phyloP scores from a whole-genome alignment of 805 yeast genomes.

The Metschnikowia cerradonensis region DNA sequence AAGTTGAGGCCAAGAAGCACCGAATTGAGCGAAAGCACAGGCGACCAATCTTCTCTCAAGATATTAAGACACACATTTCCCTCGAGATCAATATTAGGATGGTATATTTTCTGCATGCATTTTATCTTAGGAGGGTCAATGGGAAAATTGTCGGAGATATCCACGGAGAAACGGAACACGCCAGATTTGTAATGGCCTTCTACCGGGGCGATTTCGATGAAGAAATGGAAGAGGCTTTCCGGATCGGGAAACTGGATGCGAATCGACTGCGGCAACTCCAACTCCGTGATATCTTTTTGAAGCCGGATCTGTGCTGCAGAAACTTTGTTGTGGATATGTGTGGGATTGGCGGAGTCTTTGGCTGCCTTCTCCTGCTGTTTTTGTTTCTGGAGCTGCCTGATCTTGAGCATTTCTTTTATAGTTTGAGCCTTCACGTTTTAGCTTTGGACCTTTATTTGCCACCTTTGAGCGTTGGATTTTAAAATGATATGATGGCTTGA shows the following conservation, averaged over 20 bases:
- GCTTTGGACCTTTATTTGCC: too few species aligned
- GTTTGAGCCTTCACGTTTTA: too few species aligned
- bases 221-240: slow-evolving; percentile 58
- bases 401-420: slow-evolving; percentile 14
- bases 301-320: slow-evolving; percentile 68
- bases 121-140: slow-evolving; percentile 88
- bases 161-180: slow-evolving; percentile 61
- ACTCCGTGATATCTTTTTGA: slow-evolving; percentile 71
- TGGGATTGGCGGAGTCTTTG: slow-evolving; percentile 3
- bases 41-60: slow-evolving; percentile 93
- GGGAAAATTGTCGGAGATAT: slow-evolving; percentile 71
- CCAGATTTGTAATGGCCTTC: slow-evolving; percentile 75
- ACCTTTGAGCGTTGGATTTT: too few species aligned
- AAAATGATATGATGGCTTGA: too few species aligned
- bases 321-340: slow-evolving; percentile 20
- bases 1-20: slow-evolving; percentile 82
- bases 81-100: slow-evolving; percentile 86
- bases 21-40: slow-evolving; percentile 77
- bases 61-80: slow-evolving; percentile 93
- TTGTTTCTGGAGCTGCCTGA: slow-evolving; percentile 24
- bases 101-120: slow-evolving; percentile 71
- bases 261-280: slow-evolving; percentile 59
- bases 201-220: slow-evolving; percentile 55
- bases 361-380: slow-evolving; percentile 13
- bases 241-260: slow-evolving; percentile 48